These are phyloP conservation scores for Petasospora fabianii DNA, from an alignment of 1,139 yeast species.

Conservation along the genomic window DNA sequence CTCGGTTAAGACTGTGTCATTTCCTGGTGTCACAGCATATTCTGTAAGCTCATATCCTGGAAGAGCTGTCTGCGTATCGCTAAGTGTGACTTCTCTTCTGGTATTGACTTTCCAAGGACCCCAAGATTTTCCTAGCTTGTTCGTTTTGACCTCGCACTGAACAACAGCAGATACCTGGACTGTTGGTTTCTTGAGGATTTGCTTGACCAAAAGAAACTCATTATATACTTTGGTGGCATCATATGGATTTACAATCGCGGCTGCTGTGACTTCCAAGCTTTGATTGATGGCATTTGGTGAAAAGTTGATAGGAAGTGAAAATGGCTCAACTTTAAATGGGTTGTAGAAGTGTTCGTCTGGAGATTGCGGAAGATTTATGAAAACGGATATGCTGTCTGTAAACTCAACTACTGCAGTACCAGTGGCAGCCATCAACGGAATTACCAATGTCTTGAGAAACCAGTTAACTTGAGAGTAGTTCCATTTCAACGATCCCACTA, in stretches of 20 bases:
- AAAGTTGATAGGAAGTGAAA: slow-evolving; percentile 6
- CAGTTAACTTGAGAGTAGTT: slow-evolving; percentile 16
- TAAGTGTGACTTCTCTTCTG: not conserved
- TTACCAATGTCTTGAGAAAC: slow-evolving; percentile 9
- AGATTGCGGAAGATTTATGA: slow-evolving; percentile 10
- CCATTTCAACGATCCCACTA: slow-evolving; percentile 13
- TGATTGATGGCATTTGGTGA: slow-evolving; percentile 9
- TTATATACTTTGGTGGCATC: slow-evolving; percentile 9
- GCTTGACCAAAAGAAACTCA: slow-evolving; percentile 7
- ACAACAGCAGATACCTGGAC: slow-evolving; percentile 4
- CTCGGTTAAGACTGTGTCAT: slow-evolving; percentile 1
- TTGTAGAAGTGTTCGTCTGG: slow-evolving; percentile 6
- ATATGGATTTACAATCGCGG: slow-evolving; percentile 10
- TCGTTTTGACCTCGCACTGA: slow-evolving; percentile 5
- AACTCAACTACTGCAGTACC: slow-evolving; percentile 7
- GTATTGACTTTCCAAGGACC: slow-evolving; percentile 1
- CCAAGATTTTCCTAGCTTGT: not conserved
- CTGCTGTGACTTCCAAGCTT: slow-evolving; percentile 5
- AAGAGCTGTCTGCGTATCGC: not conserved
- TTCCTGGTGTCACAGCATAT: not conserved
- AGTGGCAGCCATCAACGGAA: slow-evolving; percentile 6
- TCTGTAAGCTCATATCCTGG: slow-evolving; percentile 1
- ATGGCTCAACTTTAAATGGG: slow-evolving; percentile 3
- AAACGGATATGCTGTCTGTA: slow-evolving; percentile 9
- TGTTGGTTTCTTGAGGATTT: not conserved